These are phyloP conservation scores for Conticribra guillardii DNA, from an alignment of 108 stramenopile genomes.

Conservation along the genomic window DNA sequence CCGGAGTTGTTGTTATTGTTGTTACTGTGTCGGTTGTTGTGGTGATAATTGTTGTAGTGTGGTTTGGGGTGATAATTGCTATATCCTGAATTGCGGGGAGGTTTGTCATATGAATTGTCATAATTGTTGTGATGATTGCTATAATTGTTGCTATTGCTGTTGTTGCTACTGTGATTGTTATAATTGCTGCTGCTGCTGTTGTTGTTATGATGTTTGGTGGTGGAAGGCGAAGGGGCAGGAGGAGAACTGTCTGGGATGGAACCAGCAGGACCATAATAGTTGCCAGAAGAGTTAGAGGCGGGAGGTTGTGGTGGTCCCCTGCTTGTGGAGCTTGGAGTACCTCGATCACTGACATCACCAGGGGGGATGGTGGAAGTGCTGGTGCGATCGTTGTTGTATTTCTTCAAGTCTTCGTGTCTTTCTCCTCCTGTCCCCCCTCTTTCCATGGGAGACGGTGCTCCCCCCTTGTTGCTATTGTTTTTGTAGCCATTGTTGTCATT, in stretches of 20 bases:
- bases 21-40: slow-evolving; percentile 12
- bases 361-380: not conserved
- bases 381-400: not conserved
- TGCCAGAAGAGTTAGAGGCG: not conserved
- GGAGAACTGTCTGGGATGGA: too few species aligned
- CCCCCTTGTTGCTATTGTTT: not conserved
- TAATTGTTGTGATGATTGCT: slow-evolving; percentile 2
- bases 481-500: not conserved
- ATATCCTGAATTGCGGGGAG: not conserved
- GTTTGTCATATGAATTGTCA: slow-evolving; percentile 1
- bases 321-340: not conserved
- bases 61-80: not conserved
- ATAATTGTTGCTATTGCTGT: not conserved
- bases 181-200: slow-evolving; percentile 17
- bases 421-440: too few species aligned
- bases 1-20: slow-evolving; percentile 22
- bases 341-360: not conserved
- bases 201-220: not conserved
- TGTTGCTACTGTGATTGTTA: slow-evolving; percentile 7
- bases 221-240: too few species aligned
- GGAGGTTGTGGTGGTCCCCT: not conserved
- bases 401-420: not conserved
- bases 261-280: slow-evolving; percentile 6
- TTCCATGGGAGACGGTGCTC: not conserved
- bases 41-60: not conserved